Base-by-base conservation (phyloP, 148 eudicot species). In the Oxyria digyna region DNA sequence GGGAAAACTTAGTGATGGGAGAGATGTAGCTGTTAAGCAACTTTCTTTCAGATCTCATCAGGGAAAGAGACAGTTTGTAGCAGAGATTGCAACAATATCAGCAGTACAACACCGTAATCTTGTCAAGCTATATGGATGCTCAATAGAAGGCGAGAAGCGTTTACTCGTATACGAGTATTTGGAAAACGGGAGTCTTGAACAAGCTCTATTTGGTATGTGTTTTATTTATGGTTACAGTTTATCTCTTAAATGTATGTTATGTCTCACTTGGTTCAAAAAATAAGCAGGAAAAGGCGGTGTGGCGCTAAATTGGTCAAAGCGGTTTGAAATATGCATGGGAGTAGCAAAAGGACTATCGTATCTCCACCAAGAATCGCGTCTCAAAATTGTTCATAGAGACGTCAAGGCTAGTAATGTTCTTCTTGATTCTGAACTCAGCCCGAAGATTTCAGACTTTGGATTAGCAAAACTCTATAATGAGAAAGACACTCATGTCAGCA, bases 361-460 rank as follows among this genome's bases (percentile, higher is more conserved):
- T 74, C 94, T 92, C 74, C 98, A 92, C 59, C 85, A 87, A 76
- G 96, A 92, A 78, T 83, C 96, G 18, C 81, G 89, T 32, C 62
- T 87, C 59, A 80, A 88, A 17, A 87, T 93, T 48, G 91, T 93
- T 31, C 98, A 93, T 73, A 81, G 96, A 76, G 96, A 93, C 75
- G 88, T 93, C 29, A 93, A 93, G 64, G 87, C 98, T 52, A 93
- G 98, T 82, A 93, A 93, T 57, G 86, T 89, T 67, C 84, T 92
- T 45, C 87, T 92, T 18, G 98, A 86, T 76, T 73, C 86, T 14
- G 86, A 89, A 40, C 91, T 87, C 57, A 81, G 71, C 71, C 89
- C 98, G 24, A 89, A 87, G 80, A 89, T 93, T 62, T 89, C 98
- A 20, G 98, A 93, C 77, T 93, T 93, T 74, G 98, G 96, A 70